These are phyloP conservation scores for Stemphylium beticola DNA, from an alignment of 2,329 filamentous ascomycete species.

Conservation along the genomic window DNA sequence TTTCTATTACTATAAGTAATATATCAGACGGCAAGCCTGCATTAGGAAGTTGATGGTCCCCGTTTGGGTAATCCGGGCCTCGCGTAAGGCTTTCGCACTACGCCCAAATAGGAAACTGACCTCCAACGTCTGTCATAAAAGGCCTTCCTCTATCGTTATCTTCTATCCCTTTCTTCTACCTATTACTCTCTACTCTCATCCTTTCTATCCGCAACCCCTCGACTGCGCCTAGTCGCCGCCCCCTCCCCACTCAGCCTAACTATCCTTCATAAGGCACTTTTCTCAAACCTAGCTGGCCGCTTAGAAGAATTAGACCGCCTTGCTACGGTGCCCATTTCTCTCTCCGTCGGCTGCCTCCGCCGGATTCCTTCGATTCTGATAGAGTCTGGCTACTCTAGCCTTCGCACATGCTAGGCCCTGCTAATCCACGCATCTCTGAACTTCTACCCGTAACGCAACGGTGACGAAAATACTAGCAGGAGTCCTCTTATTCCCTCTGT, in stretches of 20 bases:
- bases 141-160: not conserved
- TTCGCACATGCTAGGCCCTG: not conserved
- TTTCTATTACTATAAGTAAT: not conserved
- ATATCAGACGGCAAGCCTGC: not conserved
- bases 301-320: not conserved
- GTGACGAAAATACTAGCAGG: not conserved
- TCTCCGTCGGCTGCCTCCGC: not conserved
- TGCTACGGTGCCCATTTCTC: not conserved
- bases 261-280: not conserved
- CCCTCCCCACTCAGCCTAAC: not conserved
- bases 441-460: not conserved
- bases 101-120: not conserved
- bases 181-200: constrained; percentile 3
- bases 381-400: not conserved
- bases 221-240: not conserved
- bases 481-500: not conserved
- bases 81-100: constrained; percentile 1
- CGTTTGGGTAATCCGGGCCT: not conserved
- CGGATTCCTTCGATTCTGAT: not conserved
- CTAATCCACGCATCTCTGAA: not conserved
- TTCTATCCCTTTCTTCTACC: not conserved
- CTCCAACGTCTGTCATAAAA: not conserved
- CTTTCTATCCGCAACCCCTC: not conserved
- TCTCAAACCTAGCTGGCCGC: not conserved
- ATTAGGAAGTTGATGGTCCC: not conserved